Conservation (phyloP, 2,329 filamentous ascomycete species). For the Hymenotorrendiella dingleyae region DNA sequence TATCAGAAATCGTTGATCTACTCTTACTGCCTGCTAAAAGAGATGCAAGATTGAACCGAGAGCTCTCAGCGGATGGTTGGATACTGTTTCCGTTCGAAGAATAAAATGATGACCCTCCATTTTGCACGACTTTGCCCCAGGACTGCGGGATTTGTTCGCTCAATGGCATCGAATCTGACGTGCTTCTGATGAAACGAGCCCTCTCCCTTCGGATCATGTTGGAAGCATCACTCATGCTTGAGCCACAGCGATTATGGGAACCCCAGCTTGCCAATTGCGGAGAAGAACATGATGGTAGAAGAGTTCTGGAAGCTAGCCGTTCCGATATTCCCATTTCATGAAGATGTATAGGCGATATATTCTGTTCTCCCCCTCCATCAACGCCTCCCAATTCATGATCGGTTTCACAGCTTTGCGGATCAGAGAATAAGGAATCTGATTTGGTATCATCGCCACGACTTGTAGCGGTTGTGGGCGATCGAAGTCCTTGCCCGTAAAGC, state of each 20-base stretch:
- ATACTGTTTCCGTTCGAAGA: slow-evolving; percentile 18
- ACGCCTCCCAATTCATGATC: slow-evolving; percentile 26
- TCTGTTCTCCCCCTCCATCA: slow-evolving; percentile 20
- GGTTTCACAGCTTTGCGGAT: slow-evolving; percentile 1
- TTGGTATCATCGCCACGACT: slow-evolving; percentile 7
- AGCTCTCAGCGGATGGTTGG: slow-evolving; percentile 20
- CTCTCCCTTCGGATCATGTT: slow-evolving; percentile 8
- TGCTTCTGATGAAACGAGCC: slow-evolving; percentile 14
- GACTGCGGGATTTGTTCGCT: slow-evolving; percentile 21
- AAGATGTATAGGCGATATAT: slow-evolving; percentile 15
- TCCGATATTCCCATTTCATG: slow-evolving; percentile 29
- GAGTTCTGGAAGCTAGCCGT: slow-evolving; percentile 17
- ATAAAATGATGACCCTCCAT: slow-evolving; percentile 21
- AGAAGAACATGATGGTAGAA: slow-evolving; percentile 21
- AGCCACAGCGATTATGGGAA: slow-evolving; percentile 16
- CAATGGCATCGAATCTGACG: slow-evolving; percentile 17
- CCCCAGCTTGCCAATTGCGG: slow-evolving; percentile 20
- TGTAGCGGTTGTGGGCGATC: slow-evolving; percentile 17
- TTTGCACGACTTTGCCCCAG: slow-evolving; percentile 17
- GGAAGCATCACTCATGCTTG: slow-evolving; percentile 14
- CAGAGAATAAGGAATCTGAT: slow-evolving; percentile 6
- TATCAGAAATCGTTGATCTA: slow-evolving; percentile 4
- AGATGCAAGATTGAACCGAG: slow-evolving; percentile 17
- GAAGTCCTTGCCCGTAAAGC: slow-evolving; percentile 21
- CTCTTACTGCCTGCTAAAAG: slow-evolving; percentile 8